Base-by-base conservation (phyloP, 140 eudicot species). In the Anethum foeniculum region DNA sequence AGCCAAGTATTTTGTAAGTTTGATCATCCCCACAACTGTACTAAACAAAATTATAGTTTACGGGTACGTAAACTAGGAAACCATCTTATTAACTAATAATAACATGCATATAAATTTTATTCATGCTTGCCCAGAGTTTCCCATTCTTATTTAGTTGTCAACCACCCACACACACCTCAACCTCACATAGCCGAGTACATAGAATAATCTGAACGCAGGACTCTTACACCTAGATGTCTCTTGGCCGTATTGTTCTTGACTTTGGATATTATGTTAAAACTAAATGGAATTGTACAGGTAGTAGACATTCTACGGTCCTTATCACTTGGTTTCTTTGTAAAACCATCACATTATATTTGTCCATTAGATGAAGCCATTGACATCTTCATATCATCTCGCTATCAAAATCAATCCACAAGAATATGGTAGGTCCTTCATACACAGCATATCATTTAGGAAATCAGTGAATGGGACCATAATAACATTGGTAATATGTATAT, bases 311-410 rank as follows among this genome's bases (percentile, higher is more conserved):
- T 9, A 73, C 47, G 48, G 54, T 73, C 54, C 77, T 73, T 73
- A 25, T 73, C 77, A 73, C 77, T 73, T 73, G 19, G 48, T 19
- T 39, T 73, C 36, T 41, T 38, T 73, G 52, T 41, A 73, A 38
- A 73, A 38, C 47, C 36, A 62, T 62, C 13, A 38, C 77, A 73
- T 73, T 41, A 72, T 72, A 41, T 73, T 73, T 73, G 54, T 73
- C 54, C 34, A 41, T 73, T 11, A 41, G 34, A 19, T 73, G 34
- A 73, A 73, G 54, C 77, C 77, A 73, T 73, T 73, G 77, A 73
- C 77, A 72, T 72, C 49, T 72, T 49, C 77, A 21, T 41, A 27
- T 72, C 52, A 39, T 73, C 77, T 73, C 77, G 30, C 77, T 41
- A 41, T 73, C 54, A 73, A n/a, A 3, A n/a, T 12, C 71, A 62